Base-by-base conservation (phyloP, 164 flowering plant genomes). In the Piper betle region DNA sequence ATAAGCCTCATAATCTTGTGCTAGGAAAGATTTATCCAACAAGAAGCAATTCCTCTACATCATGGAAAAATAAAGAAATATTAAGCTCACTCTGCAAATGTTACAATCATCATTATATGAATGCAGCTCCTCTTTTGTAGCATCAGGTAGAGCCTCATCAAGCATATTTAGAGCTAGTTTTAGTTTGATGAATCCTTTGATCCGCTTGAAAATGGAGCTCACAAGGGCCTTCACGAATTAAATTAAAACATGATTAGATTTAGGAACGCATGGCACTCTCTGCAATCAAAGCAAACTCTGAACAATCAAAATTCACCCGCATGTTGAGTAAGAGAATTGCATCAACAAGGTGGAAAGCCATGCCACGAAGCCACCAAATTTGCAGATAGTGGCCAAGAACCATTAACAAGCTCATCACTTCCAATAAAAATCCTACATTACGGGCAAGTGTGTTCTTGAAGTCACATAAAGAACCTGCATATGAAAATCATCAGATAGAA, bases 281-380 rank as follows among this genome's bases (percentile, higher is more conserved):
- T 9, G 9, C 9, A 9, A 4, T 41, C 9, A 4, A 41, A 41
- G 43, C 1, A 43, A 15, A 43, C 8, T 43, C 50, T 43, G 50
- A 43, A 43, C 4, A 43, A 3, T 43, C 12, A 43, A 7, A 41
- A 72, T 63, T 73, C 85, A 87, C 99, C 53, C 97, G 91, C 62
- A 86, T 77, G 67, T 86, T 88, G 18, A 93, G 75, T 68, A 88
- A 88, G 66, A 93, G 87, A 70, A 93, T 77, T 10, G 82, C 96
- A 83, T 93, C 99, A 62, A 86, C 80, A 57, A 91, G 83, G 75
- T 90, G 94, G 75, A 93, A 88, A n/a, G 93, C 81, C 92, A 91
- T 82, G 75, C 99, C 99, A 75, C 79, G 96, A 71, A 93, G 99
- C 91, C 92, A 84, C 99, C 99, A 93, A 60, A 93, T 85, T 64